These are phyloP conservation scores for Ogataea pini DNA, from an alignment of 805 yeast genomes.

Conservation along the genomic window DNA sequence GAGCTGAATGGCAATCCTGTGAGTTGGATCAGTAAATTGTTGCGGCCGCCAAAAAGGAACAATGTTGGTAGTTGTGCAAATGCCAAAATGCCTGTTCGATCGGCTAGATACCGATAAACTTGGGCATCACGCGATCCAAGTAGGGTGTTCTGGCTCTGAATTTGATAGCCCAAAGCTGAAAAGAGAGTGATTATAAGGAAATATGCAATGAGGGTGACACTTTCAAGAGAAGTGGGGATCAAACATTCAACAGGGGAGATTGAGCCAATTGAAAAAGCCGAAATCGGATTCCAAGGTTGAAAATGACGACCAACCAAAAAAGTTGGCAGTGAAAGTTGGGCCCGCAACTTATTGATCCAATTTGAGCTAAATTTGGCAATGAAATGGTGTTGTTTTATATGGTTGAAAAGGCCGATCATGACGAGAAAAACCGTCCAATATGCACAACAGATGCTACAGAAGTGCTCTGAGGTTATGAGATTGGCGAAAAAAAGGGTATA, in stretches of 20 bases:
- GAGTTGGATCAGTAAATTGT: slow-evolving; percentile 53
- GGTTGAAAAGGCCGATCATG: slow-evolving; percentile 20
- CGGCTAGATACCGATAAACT: slow-evolving; percentile 48
- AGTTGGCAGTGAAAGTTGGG: slow-evolving; percentile 26
- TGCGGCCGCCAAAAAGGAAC: slow-evolving; percentile 57
- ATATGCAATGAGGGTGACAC: slow-evolving; percentile 20
- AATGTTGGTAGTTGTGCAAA: slow-evolving; percentile 48
- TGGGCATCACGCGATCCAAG: slow-evolving; percentile 24
- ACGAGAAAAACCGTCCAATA: slow-evolving; percentile 26
- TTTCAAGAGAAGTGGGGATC: slow-evolving; percentile 32
- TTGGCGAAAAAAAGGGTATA: slow-evolving; percentile 26
- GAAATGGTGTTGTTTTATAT: slow-evolving; percentile 14
- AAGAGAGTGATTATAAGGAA: slow-evolving; percentile 14
- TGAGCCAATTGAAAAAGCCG: neutral
- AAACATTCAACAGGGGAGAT: slow-evolving; percentile 20
- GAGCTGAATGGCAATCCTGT: slow-evolving; percentile 51
- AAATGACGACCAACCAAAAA: slow-evolving; percentile 21
- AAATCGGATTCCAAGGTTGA: slow-evolving; percentile 16
- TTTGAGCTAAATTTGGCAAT: slow-evolving; percentile 11
- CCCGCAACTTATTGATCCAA: slow-evolving; percentile 19
- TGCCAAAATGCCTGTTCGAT: slow-evolving; percentile 54
- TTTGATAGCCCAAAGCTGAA: slow-evolving; percentile 15
- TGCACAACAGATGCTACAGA: slow-evolving; percentile 19
- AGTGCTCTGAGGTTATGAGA: slow-evolving; percentile 15
- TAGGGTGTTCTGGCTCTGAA: slow-evolving; percentile 15